These are phyloP conservation scores for Jamesozyma hellenica DNA, from an alignment of 805 yeast species.

Conservation along the genomic window DNA sequence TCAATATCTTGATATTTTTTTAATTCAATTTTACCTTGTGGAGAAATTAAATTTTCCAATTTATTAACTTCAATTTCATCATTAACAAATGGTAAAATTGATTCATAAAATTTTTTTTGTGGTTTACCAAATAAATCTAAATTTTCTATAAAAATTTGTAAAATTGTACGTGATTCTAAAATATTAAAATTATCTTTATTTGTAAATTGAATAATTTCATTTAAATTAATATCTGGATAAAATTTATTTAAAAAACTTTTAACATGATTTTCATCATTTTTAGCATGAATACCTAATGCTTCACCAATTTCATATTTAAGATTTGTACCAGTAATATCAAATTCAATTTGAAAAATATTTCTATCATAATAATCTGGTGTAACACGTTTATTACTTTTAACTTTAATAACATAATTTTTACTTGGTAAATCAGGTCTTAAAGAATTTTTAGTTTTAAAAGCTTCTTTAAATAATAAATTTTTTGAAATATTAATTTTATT, in stretches of 20 bases:
- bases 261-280: conserved; percentile 60
- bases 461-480: conserved; percentile 72
- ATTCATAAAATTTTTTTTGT: conserved; percentile 86
- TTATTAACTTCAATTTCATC: conserved; percentile 56
- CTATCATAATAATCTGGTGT: conserved; percentile 86
- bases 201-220: conserved; percentile 60
- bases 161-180: conserved; percentile 66
- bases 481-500: conserved; percentile 45
- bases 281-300: conserved; percentile 91
- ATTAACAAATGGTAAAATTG: conserved; percentile 61
- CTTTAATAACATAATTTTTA: conserved; percentile 75
- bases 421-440: conserved; percentile 88
- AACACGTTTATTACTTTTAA: conserved; percentile 82
- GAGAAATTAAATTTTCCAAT: conserved; percentile 54
- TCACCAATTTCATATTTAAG: conserved; percentile 89
- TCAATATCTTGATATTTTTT: conserved; percentile 80
- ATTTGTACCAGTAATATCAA: conserved; percentile 84
- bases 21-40: conserved; percentile 77
- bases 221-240: conserved; percentile 47
- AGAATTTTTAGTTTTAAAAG: conserved; percentile 45
- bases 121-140: conserved; percentile 91
- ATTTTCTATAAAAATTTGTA: conserved; percentile 71
- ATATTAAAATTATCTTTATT: conserved; percentile 50
- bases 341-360: conserved; percentile 93
- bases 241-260: conserved; percentile 59